These are phyloP conservation scores for Aureobasidium pullulans DNA, from an alignment of 2,329 filamentous ascomycete genomes.

Conservation along the genomic window DNA sequence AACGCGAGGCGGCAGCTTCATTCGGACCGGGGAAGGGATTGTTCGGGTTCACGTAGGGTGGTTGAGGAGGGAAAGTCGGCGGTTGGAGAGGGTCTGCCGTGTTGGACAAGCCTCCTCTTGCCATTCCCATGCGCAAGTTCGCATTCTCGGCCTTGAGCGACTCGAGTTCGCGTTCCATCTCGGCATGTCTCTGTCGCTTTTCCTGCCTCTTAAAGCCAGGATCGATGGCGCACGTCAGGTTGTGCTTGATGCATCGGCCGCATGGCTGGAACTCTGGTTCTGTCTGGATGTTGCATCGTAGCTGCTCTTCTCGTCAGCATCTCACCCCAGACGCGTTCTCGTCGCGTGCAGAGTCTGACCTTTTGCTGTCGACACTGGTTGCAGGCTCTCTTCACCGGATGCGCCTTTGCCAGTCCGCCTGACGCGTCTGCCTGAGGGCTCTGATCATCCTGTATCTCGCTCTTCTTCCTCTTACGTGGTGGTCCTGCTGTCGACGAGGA, in stretches of 20 bases:
- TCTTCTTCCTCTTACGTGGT: slow-evolving; percentile 17
- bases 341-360: slow-evolving; percentile 38
- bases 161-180: slow-evolving; percentile 80
- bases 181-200: slow-evolving; percentile 74
- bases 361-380: slow-evolving; percentile 84
- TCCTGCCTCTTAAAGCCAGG: slow-evolving; percentile 80
- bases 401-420: slow-evolving; percentile 34
- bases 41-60: slow-evolving; percentile 11
- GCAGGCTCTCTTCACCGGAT: slow-evolving; percentile 65
- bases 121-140: slow-evolving; percentile 11
- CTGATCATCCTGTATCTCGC: slow-evolving; percentile 13
- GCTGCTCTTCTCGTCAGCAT: slow-evolving; percentile 38
- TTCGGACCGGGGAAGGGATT: slow-evolving; percentile 27
- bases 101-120: slow-evolving; percentile 11
- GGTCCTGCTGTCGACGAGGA: slow-evolving; percentile 11
- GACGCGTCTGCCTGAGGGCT: slow-evolving; percentile 2
- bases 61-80: not conserved
- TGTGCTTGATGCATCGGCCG: slow-evolving; percentile 69
- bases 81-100: not conserved
- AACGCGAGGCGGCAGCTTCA: slow-evolving; percentile 31
- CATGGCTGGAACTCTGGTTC: slow-evolving; percentile 67
- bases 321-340: not conserved
- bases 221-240: slow-evolving; percentile 78
- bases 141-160: slow-evolving; percentile 32
- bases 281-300: slow-evolving; percentile 77